phyloP scores from a whole-genome alignment of 1,284 basidiomycete genomes.

The Pholiota adiposa region DNA sequence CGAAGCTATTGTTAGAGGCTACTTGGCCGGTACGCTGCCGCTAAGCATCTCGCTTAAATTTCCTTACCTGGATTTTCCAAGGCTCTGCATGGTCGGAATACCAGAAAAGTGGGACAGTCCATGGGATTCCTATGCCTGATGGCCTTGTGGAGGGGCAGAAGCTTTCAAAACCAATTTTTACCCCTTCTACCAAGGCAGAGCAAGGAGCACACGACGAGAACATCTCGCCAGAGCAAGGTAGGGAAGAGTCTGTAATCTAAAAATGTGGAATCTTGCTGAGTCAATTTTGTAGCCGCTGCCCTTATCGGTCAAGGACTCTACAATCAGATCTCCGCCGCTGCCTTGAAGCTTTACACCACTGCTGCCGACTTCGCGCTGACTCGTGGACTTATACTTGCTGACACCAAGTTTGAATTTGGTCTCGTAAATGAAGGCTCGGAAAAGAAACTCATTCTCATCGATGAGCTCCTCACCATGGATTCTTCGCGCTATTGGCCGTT shows the following conservation, averaged over 20 bases:
- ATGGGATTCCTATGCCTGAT: slow-evolving; percentile 79
- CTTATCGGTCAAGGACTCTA: slow-evolving; percentile 76
- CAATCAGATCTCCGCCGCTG: slow-evolving; percentile 57
- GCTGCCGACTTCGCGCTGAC: slow-evolving; percentile 81
- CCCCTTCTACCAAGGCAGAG: slow-evolving; percentile 97
- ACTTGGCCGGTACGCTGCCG: slow-evolving; percentile 78
- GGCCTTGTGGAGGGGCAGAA: slow-evolving; percentile 89
- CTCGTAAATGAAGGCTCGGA: slow-evolving; percentile 48
- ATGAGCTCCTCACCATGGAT: slow-evolving; percentile 96
- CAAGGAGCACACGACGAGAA: slow-evolving; percentile 97
- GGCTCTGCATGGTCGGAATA: slow-evolving; percentile 98
- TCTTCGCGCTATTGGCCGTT: slow-evolving; percentile 97
- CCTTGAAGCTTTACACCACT: slow-evolving; percentile 74
- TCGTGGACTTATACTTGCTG: slow-evolving; percentile 93
- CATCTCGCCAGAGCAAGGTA: slow-evolving; percentile 91
- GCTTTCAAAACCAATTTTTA: slow-evolving; percentile 87
- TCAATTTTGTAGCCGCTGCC: slow-evolving; percentile 50
- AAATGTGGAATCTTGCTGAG: slow-evolving; percentile 9
- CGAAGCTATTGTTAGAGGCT: slow-evolving; percentile 98
- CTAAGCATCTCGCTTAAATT: slow-evolving; percentile 2
- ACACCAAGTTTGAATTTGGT: slow-evolving; percentile 93
- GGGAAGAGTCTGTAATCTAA: slow-evolving; percentile 16
- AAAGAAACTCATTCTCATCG: slow-evolving; percentile 82
- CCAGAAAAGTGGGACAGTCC: slow-evolving; percentile 86
- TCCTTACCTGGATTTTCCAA: slow-evolving; percentile 32